Percentiles rank a stretch among this genome's conserved stretches.
phyloP scores from a whole-genome alignment of 306 rosid species.

The Glycine tomentella region DNA sequence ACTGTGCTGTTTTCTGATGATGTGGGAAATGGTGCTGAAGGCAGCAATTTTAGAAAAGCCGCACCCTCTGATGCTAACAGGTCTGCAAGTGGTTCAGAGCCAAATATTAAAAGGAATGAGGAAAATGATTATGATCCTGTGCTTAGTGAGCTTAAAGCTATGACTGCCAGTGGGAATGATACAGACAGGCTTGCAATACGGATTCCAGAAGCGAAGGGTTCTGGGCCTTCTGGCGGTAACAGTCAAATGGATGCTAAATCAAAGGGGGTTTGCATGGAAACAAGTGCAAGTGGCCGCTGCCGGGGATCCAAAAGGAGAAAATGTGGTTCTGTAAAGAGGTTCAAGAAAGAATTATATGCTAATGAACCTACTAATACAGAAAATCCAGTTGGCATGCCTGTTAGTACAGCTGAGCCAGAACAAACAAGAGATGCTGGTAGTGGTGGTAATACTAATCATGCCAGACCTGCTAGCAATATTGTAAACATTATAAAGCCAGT shows the following conservation, averaged over 20 bases:
- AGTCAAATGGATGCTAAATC: constrained; percentile 48
- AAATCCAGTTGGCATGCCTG: constrained; percentile 47
- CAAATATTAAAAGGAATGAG: constrained; percentile 43
- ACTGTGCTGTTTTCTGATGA: constrained; percentile 50
- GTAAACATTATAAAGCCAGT: constrained; percentile 78
- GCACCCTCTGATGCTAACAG: constrained; percentile 48
- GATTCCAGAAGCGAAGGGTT: constrained; percentile 56
- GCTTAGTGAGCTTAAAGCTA: constrained; percentile 79
- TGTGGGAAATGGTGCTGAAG: constrained; percentile 51
- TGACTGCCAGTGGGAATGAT: constrained; percentile 50
- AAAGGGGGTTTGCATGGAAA: constrained; percentile 51
- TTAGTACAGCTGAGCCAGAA: constrained; percentile 41
- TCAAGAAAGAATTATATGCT: constrained; percentile 59
- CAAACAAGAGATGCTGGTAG: constrained; percentile 47
- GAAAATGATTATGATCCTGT: constrained; percentile 77
- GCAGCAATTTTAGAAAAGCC: constrained; percentile 38
- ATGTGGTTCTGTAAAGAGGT: constrained; percentile 87
- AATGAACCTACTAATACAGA: constrained; percentile 54
- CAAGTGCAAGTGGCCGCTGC: constrained; percentile 55
- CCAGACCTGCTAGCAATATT: constrained; percentile 54
- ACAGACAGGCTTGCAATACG: constrained; percentile 57
- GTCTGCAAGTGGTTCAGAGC: constrained; percentile 38
- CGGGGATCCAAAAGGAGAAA: constrained; percentile 83
- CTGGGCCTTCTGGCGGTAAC: constrained; percentile 43
- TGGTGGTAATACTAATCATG: constrained; percentile 52